Base-by-base conservation (phyloP, 1,284 basidiomycete genomes). In the Pseudozyma flocculosa region DNA sequence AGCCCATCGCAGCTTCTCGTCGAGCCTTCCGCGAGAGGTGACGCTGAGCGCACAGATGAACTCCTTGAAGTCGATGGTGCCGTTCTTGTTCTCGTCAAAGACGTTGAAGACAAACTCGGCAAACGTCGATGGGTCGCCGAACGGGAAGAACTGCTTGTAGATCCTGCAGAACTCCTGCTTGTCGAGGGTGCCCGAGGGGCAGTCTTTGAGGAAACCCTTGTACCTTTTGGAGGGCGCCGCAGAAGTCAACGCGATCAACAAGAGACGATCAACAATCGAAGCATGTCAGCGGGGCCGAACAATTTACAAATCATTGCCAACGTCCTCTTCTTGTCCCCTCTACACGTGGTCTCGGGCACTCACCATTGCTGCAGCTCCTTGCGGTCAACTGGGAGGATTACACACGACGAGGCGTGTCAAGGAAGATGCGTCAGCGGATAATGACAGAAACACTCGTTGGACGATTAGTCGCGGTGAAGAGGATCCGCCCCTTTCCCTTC, bases 1-100 rank as follows among this genome's bases (percentile, higher is more conserved):
- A 10, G 95, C 95, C 95, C 94, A 99, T 82, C 92, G 92, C 68
- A 99, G 87, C 82, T 99, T 99, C 83, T 99, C 95, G 78, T 99
- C 95, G 50, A 98, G 81, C 59, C 88, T 83, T 4, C 95, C 95
- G 54, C 95, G 85, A 60, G 88, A 91, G 2, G 95, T 99, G 62
- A 98, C 87, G 76, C 88, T 90, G 59, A 99, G 85, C 1, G 95
- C 95, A 74, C 92, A 94, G 76, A 99, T 98, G 81, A 99, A 99
- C 82, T 99, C 95, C 79, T 70, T 75, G 54, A 75, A 78, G 51
- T 74, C 66, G 51, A 77, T 73, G 2, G 71, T 75, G 26, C 74
- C 72, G 49, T 73, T 75, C 53, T 73, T 75, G 65, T 76, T 73
- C 54, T 75, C 75, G 54, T 78, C 75, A 61, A 77, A 78, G 10